phyloP scores from a whole-genome alignment of 371 early-diverging fungal genomes.

The Blakeslea trispora region DNA sequence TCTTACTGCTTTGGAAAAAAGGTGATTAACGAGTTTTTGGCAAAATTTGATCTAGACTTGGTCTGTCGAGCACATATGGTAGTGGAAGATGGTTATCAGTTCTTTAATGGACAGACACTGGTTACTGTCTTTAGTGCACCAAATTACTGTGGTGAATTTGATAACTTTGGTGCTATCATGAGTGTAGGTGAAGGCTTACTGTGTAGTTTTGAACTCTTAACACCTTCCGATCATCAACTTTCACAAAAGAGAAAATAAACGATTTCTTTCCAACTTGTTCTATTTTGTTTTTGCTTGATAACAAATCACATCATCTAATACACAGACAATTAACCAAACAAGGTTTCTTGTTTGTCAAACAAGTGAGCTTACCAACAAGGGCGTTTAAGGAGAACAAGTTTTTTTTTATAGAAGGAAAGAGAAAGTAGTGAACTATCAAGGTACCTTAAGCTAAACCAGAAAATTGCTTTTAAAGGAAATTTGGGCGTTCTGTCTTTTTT shows the following conservation, averaged over 20 bases:
- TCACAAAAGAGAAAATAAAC: constrained; percentile 19
- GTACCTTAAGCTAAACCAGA: not conserved
- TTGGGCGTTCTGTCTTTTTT: not conserved
- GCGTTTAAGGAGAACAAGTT: no score
- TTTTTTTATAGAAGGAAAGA: no score
- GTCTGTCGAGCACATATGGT: constrained; percentile 98
- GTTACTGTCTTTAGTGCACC: constrained; percentile 97
- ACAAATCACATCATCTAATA: no score
- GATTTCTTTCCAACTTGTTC: no score
- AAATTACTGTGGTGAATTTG: constrained; percentile 98
- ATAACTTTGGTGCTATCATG: constrained; percentile 95
- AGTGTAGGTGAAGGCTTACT: constrained; percentile 89
- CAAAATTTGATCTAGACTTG: constrained; percentile 84
- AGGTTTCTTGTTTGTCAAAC: no score
- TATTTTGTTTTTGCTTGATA: no score
- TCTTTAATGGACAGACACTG: constrained; percentile 88
- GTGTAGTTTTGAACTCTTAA: constrained; percentile 75
- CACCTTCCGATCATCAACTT: constrained; percentile 35
- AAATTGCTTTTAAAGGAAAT: constrained; percentile 8
- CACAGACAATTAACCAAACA: no score
- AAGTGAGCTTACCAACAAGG: no score
- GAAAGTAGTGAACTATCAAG: no score
- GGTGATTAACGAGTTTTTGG: constrained; percentile 85
- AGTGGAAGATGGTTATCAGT: constrained; percentile 95
- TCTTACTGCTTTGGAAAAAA: constrained; percentile 91